Evolutionary conservation across 176 grass and related monocot species (phyloP), one percentile per base, ranked within the genome.

Genomic region (Eragrostis curvula): DNA sequence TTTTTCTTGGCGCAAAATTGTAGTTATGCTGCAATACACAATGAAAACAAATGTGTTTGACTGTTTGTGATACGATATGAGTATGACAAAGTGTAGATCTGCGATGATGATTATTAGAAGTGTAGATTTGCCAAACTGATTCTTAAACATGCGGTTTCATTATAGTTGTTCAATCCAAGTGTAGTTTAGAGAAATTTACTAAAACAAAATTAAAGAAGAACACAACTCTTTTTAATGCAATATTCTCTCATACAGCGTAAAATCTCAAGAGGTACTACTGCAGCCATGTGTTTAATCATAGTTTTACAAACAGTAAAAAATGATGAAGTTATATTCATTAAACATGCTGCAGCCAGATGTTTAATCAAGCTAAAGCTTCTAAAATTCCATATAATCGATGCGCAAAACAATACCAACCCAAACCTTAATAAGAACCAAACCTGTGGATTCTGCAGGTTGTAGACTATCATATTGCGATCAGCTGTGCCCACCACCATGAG

Each of bases 361-460:
- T 25, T 56, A 67, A 45, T 46, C 50, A 71, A 5, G 24, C 5
- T 47, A 30, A 41, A 71, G 46, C 6, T 45, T 81, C 6, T 71
- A 29, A 64, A 66, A 52, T 39, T 79, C 44, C 42, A 59, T 17
- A 68, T 12, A 36, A 79, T 74, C 44, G 23, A 46, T 65, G 9
- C 52, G 44, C 21, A 68, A 39, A 67, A 52, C 30, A 70, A 68
- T 53, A 61, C 1, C 1, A 68, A 40, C 9, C 11, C 40, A 68
- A 53, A 76, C 16, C 49, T 68, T 44, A 32, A 45, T 7, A n/a
- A 69, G 30, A 24, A 59, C 24, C 18, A 61, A 13, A 98, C 92
- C 92, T 98, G 88, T 68, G 92, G 96, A 70, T 93, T 98, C 69
- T 93, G 90, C 56, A 93, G 84, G 68, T 95, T 91, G 88, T 86